Base-by-base conservation (phyloP, 129 eudicot genomes). In the Cynara cardunculus region DNA sequence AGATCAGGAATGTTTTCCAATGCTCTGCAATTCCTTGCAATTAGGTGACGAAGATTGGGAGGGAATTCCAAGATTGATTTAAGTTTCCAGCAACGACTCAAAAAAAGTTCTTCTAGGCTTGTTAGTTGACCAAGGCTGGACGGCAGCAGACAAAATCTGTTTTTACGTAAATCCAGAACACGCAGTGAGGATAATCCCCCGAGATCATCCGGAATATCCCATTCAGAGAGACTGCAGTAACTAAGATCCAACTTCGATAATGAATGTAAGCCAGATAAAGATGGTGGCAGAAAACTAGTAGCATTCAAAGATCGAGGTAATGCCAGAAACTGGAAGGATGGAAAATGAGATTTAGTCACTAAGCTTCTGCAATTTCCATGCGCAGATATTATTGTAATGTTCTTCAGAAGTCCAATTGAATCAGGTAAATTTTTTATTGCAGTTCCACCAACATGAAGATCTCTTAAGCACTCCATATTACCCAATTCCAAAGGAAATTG, bases 11-110 rank as follows among this genome's bases (percentile, higher is more conserved):
- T 64, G 35, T 24, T 25, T 77, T 32, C 25, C 39, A 78, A 39
- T 10, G 74, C 44, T 18, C 7, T 21, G 46, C 82, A 78, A 25
- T 68, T 46, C n/a, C 71, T 64, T 24, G 82, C 82, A 37, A 75
- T 75, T 25, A 88, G 77, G 56, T 74, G 53, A 25, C 41, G 24
- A 83, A 88, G 84, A 41, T 80, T 88, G 1, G 81, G 77, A 53
- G 89, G 91, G 64, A 88, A 87, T 27, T 68, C 79, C 73, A 89
- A 89, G 62, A 88, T 70, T 72, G 25, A 18, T 79, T 41, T 77
- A 27, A 88, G 89, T 70, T 68, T 5, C 78, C 74, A 69, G 74
- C 87, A 85, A 16, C 83, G 81, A 18, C 78, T 19, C 81, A 83
- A 46, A 14, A 16, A 46, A 5, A 83, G 82, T 18, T 41, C 41